Percentiles rank a stretch among this genome's conserved stretches.
Conservation (phyloP, 768 basidiomycete species). For the Vararia minispora region DNA sequence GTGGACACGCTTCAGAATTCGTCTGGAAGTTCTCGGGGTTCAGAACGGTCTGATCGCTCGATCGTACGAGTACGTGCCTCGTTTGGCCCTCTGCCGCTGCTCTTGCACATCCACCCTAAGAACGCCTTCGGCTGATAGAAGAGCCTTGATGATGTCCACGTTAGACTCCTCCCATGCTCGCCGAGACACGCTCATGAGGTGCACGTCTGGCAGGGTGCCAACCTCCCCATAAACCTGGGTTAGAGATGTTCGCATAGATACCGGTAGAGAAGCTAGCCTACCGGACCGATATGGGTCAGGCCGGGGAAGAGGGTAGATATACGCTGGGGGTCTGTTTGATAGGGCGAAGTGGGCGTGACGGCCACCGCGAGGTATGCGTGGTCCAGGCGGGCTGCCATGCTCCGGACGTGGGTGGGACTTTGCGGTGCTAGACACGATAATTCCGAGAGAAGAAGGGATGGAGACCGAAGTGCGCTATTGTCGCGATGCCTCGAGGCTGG, state of each 20-base stretch:
- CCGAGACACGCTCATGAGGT: conserved; percentile 10
- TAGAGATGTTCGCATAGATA: conserved; percentile 2
- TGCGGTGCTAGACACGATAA: too few species aligned
- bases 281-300: conserved; percentile 9
- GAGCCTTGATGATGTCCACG: conserved; percentile 3
- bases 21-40: too few species aligned
- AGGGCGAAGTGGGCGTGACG: conserved; percentile 5
- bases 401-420: too few species aligned
- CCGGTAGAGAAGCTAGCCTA: conserved; percentile 3
- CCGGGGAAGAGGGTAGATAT: conserved; percentile 4
- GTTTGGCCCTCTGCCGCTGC: conserved; percentile 8
- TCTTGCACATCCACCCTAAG: conserved; percentile 12
- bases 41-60: too few species aligned
- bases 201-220: conserved; percentile 9
- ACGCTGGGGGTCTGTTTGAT: conserved; percentile 5
- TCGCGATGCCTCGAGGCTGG: too few species aligned
- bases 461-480: too few species aligned
- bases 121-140: conserved; percentile 10
- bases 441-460: too few species aligned
- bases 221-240: conserved; percentile 5
- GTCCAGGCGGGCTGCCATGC: too few species aligned
- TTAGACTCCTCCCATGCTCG: conserved; percentile 5
- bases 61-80: too few species aligned
- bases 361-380: conserved; percentile 10
- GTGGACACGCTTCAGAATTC: too few species aligned